These are phyloP conservation scores for Cryoendolithus antarcticus DNA, from an alignment of 2,329 filamentous ascomycete genomes.

Conservation along the genomic window DNA sequence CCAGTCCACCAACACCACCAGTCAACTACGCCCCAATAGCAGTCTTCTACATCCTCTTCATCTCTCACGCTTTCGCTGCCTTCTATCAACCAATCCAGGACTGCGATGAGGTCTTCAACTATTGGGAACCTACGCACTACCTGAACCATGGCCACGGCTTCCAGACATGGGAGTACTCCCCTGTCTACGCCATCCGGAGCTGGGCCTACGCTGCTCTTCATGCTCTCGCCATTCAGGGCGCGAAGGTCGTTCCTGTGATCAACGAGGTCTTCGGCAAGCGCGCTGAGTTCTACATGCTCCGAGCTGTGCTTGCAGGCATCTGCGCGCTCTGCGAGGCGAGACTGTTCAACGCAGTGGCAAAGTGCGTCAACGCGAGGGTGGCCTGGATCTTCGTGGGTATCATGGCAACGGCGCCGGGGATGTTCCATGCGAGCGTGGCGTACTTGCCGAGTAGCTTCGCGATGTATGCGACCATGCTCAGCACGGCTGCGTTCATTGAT, in stretches of 20 bases:
- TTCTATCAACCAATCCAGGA: constrained; percentile 85
- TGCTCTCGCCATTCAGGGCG: constrained; percentile 33
- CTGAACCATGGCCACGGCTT: constrained; percentile 82
- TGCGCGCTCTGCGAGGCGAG: constrained; percentile 76
- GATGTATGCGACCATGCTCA: constrained; percentile 87
- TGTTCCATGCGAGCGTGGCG: constrained; percentile 80
- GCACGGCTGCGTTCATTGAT: constrained; percentile 80
- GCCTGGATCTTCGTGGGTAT: constrained; percentile 73
- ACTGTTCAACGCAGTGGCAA: constrained; percentile 65
- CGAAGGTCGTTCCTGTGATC: constrained; percentile 3
- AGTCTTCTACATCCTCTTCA: constrained; percentile 70
- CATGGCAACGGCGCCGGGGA: constrained; percentile 69
- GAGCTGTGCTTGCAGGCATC: constrained; percentile 57
- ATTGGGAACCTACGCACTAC: constrained; percentile 96
- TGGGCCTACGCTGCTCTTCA: constrained; percentile 85
- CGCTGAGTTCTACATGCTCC: constrained; percentile 75
- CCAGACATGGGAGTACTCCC: constrained; percentile 98
- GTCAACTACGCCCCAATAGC: constrained; percentile 46
- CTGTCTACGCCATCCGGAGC: constrained; percentile 85
- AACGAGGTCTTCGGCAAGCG: constrained; percentile 1
- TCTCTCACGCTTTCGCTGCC: constrained; percentile 63
- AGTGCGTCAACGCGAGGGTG: constrained; percentile 67
- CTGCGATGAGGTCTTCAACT: constrained; percentile 98
- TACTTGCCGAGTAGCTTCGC: constrained; percentile 91
- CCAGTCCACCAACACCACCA: constrained; percentile 6